phyloP scores from a whole-genome alignment of 176 grass and related monocot species.

The Avena insularis region DNA sequence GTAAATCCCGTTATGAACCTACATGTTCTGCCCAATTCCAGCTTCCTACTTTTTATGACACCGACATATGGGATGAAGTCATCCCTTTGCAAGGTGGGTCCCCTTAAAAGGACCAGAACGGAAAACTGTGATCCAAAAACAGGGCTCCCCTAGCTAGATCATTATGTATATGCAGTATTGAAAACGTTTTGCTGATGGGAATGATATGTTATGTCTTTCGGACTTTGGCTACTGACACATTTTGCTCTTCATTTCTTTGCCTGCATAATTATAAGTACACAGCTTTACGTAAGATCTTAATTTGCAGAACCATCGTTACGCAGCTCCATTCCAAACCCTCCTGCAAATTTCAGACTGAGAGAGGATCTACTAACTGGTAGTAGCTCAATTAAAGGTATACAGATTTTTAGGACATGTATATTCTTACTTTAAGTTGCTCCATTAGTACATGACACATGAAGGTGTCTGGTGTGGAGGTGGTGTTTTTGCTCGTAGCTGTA shows the following conservation, averaged over 20 bases:
- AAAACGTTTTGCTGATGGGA: slow-evolving; percentile 16
- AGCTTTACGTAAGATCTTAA: slow-evolving; percentile 45
- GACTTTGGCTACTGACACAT: slow-evolving; percentile 18
- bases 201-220: not conserved
- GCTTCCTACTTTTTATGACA: slow-evolving; percentile 6
- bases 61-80: not conserved
- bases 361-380: slow-evolving; percentile 94
- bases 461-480: not conserved
- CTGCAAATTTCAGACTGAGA: slow-evolving; percentile 82
- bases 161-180: not conserved
- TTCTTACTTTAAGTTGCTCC: slow-evolving; percentile 38
- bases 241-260: slow-evolving; percentile 31
- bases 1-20: not conserved
- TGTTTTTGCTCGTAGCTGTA: no score
- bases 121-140: slow-evolving; percentile 2
- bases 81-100: slow-evolving; percentile 1
- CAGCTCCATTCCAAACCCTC: slow-evolving; percentile 80
- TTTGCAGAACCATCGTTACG: slow-evolving; percentile 83
- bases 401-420: slow-evolving; percentile 20
- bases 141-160: slow-evolving; percentile 13
- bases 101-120: slow-evolving; percentile 4
- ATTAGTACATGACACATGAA: slow-evolving; percentile 16
- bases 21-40: not conserved
- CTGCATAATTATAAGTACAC: slow-evolving; percentile 10
- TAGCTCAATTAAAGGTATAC: slow-evolving; percentile 86